Base-by-base conservation (phyloP, 805 yeast genomes). In the Wickerhamomyces bovis region DNA sequence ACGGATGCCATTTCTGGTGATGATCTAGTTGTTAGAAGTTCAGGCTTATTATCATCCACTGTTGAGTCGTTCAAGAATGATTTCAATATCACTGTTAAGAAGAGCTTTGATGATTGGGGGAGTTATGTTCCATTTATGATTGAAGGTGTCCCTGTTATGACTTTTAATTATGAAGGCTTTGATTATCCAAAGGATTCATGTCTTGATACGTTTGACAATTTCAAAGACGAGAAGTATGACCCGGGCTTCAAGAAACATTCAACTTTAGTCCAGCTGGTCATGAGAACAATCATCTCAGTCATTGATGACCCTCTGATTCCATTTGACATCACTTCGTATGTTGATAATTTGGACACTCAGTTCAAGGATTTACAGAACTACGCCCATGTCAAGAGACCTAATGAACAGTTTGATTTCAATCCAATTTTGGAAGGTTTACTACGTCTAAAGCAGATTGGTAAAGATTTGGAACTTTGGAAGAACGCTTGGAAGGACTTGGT, bases 231-330 rank as follows among this genome's bases (percentile, higher is more conserved):
- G n/a, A 31, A 49, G 5, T 70, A 81, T 35, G 92, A 85, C 54
- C 73, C 80, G 1, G 71, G 68, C 15, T 78, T 83, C 76, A 60
- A 65, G 16, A 70, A 75, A 43, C 89, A 83, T 57, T 58, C 67
- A 9, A 75, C 78, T 16, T 57, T 89, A 50, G 76, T 81, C 3
- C 76, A 80, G 45, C 58, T 85, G 20, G 57, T 84, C 1, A 70
- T 85, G 4, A 68, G 73, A 41, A 51, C 82, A 3, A 65, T 76
- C 0, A 58, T 89, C n/a, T 72, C 76, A 41, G 58, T 85, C n/a
- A 76, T 81, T 0, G 96, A 89, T 54, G 76, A 74, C 38, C 95
- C 97, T 1, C 63, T 88, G 38, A 69, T 90, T 16, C 96, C 96
- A 2, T 84, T 75, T 53, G 77, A 81, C 58, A 63, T 86, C 31